Evolutionary conservation across 2,329 filamentous ascomycete genomes (phyloP), one percentile per base, ranked within the genome.

Genomic region (Volutella citrinella): DNA sequence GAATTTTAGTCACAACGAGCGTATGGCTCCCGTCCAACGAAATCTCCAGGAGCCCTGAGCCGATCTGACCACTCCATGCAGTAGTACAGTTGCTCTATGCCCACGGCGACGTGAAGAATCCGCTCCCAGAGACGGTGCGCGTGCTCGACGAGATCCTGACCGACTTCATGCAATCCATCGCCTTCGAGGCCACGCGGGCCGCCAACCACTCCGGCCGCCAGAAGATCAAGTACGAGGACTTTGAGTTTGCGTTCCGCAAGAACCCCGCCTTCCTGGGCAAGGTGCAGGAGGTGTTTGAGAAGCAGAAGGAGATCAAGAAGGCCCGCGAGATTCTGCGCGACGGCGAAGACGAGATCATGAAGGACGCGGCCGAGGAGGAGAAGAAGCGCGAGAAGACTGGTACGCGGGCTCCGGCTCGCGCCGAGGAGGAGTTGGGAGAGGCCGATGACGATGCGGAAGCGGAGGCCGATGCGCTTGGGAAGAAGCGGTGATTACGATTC

Each of bases 191-290:
- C 5, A 87, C 89, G 5, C 80, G 87, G 27, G 82, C 84, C 33
- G 93, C 93, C 1, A 82, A 87, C 60, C 87, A 95, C 63, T 82
- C 86, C 4, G 84, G 89, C 1, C 85, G 93, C 3, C 87, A 95
- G 54, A 98, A 98, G 67, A 89, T 98, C 66, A 98, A 98, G 63
- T 87, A 95, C 54, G 91, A 96, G 55, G 93, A 98, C 64, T 95
- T 98, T 67, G 89, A 94, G 56, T 98, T 95, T 64, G 88, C 89
- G 23, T 78, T 97, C 49, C 79, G 93, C 19, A 80, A 85, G 45
- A 94, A 97, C 55, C 82, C 86, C 8, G 72, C 78, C 39, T 94
- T 95, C 59, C 71, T 97, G 26, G 93, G 93, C 30, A 82, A 91
- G 54, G 89, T 97, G 34, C 81, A 87, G 58, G 89, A 95, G 66